Percentiles rank a stretch among this genome's conserved stretches.
These are phyloP conservation scores for Chrysoporthe deuterocubensis DNA, from an alignment of 2,329 filamentous ascomycete species.

Conservation along the genomic window DNA sequence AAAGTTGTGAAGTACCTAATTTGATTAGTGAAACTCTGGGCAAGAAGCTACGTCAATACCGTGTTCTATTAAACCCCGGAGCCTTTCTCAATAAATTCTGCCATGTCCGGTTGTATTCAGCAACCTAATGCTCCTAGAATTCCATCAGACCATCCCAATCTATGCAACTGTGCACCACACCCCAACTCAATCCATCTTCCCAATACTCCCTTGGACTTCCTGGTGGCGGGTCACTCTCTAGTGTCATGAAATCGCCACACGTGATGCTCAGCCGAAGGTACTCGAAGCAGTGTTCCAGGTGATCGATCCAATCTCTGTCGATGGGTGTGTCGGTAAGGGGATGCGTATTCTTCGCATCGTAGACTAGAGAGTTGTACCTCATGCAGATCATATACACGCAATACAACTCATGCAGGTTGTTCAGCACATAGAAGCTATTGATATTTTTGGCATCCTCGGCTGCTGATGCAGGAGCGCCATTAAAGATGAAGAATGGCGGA, in stretches of 20 bases:
- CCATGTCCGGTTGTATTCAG: background rate
- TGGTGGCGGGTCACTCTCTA: background rate
- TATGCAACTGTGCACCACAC: slow-evolving; percentile 1
- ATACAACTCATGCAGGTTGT: background rate
- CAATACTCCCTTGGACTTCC: background rate
- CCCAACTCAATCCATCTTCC: background rate
- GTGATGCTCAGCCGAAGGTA: background rate
- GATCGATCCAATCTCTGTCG: background rate
- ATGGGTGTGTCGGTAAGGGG: background rate
- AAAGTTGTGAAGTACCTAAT: background rate
- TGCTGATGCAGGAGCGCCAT: background rate
- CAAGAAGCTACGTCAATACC: background rate
- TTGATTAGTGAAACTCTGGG: background rate
- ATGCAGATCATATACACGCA: background rate
- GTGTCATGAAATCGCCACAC: background rate
- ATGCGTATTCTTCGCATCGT: background rate
- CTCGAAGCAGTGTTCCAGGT: slow-evolving; percentile 2
- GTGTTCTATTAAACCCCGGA: background rate
- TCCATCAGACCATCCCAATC: background rate
- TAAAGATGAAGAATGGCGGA: background rate
- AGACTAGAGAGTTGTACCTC: background rate
- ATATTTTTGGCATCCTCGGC: background rate
- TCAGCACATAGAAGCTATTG: background rate
- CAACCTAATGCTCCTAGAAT: background rate
- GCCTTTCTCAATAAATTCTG: background rate